These are phyloP conservation scores for Saturnispora diversa DNA, from an alignment of 805 yeast genomes.

Conservation along the genomic window DNA sequence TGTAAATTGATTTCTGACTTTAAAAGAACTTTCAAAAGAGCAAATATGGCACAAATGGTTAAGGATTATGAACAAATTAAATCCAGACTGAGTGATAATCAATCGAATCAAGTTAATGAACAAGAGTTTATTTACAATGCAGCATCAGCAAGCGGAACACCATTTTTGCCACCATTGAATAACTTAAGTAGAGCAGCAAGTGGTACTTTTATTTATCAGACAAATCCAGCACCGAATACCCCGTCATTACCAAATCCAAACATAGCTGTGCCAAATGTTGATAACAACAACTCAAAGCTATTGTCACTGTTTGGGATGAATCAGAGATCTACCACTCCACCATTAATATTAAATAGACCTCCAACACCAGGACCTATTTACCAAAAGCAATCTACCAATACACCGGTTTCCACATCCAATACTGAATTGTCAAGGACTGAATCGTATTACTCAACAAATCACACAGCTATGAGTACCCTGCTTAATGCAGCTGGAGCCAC, in stretches of 20 bases:
- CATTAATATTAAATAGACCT: background rate
- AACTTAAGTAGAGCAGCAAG: no score
- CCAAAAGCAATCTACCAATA: no score
- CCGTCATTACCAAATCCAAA: constrained; percentile 10
- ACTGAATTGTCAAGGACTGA: constrained; percentile 1
- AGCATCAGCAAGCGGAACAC: background rate
- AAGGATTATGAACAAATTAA: constrained; percentile 63
- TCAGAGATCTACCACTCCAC: constrained; percentile 2
- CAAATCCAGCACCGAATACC: background rate
- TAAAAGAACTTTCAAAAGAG: constrained; percentile 84
- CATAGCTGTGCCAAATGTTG: constrained; percentile 1
- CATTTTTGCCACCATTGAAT: background rate
- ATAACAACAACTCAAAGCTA: background rate
- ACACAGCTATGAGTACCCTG: constrained; percentile 6
- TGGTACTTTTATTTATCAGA: no score
- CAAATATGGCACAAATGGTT: constrained; percentile 74
- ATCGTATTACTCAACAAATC: constrained; percentile 5
- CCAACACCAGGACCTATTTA: background rate
- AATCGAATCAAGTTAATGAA: background rate
- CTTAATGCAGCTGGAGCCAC: constrained; percentile 5
- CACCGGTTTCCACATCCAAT: background rate
- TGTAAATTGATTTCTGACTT: constrained; percentile 76
- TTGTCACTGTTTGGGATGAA: background rate
- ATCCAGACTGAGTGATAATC: constrained; percentile 19
- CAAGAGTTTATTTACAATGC: background rate